Evolutionary conservation across 1,284 basidiomycete species (phyloP).

Genomic region (Moniliophthora roreri): DNA sequence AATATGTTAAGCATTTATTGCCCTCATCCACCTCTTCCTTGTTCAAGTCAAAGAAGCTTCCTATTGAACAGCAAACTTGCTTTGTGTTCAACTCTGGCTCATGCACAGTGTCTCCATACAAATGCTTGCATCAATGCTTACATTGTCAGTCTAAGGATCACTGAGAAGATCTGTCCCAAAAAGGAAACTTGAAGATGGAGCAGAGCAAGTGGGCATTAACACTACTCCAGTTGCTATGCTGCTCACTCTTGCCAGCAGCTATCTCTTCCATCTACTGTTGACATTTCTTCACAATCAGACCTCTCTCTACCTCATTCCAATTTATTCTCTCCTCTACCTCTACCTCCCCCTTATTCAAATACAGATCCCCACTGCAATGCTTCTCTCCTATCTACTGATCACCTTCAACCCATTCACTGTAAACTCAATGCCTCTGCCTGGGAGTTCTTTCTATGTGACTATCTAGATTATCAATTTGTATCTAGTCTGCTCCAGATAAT

Average conservation of each 20-base stretch:
- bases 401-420: background rate
- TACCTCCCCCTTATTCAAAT: background rate
- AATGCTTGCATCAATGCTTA: slow-evolving; percentile 1
- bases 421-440: background rate
- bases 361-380: slow-evolving; percentile 7
- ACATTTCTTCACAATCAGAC: background rate
- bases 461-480: background rate
- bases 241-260: slow-evolving; percentile 5
- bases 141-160: slow-evolving; percentile 6
- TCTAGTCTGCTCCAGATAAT: background rate
- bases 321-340: background rate
- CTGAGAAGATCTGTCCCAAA: background rate
- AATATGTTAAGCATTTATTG: background rate
- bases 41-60: background rate
- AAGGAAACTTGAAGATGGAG: background rate
- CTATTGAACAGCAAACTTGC: slow-evolving; percentile 6
- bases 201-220: background rate
- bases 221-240: background rate
- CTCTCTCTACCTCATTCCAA: background rate
- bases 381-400: background rate
- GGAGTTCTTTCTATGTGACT: background rate
- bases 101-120: slow-evolving; percentile 3
- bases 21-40: too few relatives aligned
- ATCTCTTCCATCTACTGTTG: background rate
- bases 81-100: slow-evolving; percentile 5